Percentiles rank a stretch among this genome's conserved stretches.
phyloP scores from a whole-genome alignment of 2,329 filamentous ascomycete genomes.

The Dactylellina drechsleri region DNA sequence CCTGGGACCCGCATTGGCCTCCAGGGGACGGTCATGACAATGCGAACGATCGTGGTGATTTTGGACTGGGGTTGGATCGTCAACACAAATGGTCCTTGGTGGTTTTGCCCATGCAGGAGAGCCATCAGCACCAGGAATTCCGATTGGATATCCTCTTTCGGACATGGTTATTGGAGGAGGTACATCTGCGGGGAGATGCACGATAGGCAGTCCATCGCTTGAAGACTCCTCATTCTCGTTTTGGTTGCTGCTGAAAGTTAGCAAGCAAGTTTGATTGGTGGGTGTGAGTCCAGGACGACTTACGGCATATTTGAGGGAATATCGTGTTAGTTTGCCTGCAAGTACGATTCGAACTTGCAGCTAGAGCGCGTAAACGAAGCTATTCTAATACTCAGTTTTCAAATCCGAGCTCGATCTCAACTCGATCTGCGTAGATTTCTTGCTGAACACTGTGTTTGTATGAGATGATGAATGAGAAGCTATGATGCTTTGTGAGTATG shows the following conservation, averaged over 20 bases:
- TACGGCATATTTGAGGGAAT: conserved; percentile 20
- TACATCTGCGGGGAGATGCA: conserved; percentile 30
- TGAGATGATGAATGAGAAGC: not conserved
- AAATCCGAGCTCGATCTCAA: too few relatives aligned
- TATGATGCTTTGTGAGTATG: not conserved
- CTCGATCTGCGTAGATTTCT: too few relatives aligned
- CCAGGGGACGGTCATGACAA: not conserved
- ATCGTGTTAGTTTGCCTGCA: not conserved
- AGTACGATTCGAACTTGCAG: not conserved
- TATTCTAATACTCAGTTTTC: too few relatives aligned
- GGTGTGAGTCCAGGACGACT: not conserved
- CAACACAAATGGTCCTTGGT: not conserved
- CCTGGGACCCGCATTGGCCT: conserved; percentile 3
- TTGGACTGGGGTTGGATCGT: not conserved
- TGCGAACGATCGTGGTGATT: conserved; percentile 11
- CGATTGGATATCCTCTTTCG: conserved; percentile 43
- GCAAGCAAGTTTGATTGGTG: conserved; percentile 5
- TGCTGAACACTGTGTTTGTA: too few relatives aligned
- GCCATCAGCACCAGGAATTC: conserved; percentile 39
- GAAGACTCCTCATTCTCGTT: not conserved
- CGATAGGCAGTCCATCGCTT: conserved; percentile 26
- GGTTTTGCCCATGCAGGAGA: conserved; percentile 47
- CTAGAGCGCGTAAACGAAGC: not conserved
- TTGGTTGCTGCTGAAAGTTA: conserved; percentile 9
- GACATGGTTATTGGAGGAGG: conserved; percentile 46